Evolutionary conservation across 2,329 filamentous ascomycete species (phyloP), one percentile per base, ranked within the genome.

Genomic region (Helicocarpus griseus): DNA sequence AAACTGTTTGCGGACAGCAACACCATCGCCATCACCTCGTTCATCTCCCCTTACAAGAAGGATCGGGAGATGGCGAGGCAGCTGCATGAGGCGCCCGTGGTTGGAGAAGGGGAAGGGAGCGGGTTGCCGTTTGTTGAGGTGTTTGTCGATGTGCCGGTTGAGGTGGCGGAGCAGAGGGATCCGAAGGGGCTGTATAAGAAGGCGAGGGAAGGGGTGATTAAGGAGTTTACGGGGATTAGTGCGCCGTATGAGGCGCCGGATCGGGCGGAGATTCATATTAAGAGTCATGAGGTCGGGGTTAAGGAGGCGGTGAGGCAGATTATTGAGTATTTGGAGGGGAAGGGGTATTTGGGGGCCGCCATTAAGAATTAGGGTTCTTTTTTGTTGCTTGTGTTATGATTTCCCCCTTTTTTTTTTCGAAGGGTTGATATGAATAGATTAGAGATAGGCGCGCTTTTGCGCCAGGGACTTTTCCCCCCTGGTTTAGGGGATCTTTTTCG

Each of bases 151-250:
- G 83, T 97, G 11, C 87, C 89, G 13, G 79, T 97, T 59, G 87
- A 89, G 70, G 88, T 93, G 41, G 91, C 93, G 35, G 91, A 97
- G 80, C 78, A 91, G 79, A 83, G 93, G 57, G 93, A 98, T 66
- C 93, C 93, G 46, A 98, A 98, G 81, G 93, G 91, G 4, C 74
- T 97, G 54, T 98, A 98, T 75, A 95, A 95, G 79, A 95, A 95
- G 81, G 93, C 93, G 11, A 78, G 91, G 41, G 85, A 87, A 48
- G 93, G 93, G 41, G 83, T 94, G 69, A 97, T 97, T 72, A 93
- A 94, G 72, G 89, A 97, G 61, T 98, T 98, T 68, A 98, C 93
- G 1, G 93, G 93, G 51, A 89, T 97, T 63, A 90, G 85, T 59
- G 89, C 91, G 28, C 93, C 93, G 1, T 98, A 98, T 68, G 93